Evolutionary conservation across 2,329 filamentous ascomycete genomes (phyloP), one percentile per base, ranked within the genome.

Genomic region (Neofusicoccum kwambonambiense): DNA sequence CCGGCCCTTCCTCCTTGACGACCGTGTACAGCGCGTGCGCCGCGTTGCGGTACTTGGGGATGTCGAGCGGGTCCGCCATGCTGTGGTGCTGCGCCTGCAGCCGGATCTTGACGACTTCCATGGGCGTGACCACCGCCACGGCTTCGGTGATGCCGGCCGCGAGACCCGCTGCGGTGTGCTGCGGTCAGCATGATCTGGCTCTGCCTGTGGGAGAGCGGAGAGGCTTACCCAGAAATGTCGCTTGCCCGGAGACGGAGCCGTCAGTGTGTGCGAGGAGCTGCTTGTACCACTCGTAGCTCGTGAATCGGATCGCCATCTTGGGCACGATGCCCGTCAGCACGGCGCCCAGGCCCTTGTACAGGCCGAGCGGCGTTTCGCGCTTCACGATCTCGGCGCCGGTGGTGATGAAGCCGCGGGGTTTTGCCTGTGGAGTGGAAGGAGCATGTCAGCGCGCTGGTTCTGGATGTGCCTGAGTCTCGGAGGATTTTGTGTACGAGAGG

Each of bases 251-350:
- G 54, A 97, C 85, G 35, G 77, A 74, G 49, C 92, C 91, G 2
- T 87, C 74, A 3, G 4, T 50, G 77, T 92, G 84, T 49, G 91
- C 88, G 27, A 97, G 83, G 67, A 90, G 67, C 76, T 92, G 88
- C 86, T 98, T 98, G 81, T 98, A 99, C 76, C 87, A 88, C 79
- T 98, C 95, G 79, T 98, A 99, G 64, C 92, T 96, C 54, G 94
- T 97, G 81, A 99, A 99, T 44, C 95, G 91, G 77, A 98, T 99
- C 67, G 95, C 95, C 95, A 99, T 99, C 81, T 99, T 99, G 64
- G 95, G 95, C 22, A 99, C 88, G 77, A 99, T 99, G 70, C 95
- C 95, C 27, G 93, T 97, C 66, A 98, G 79, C 47, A 99, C 95
- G 64, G 95, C 95, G 67, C 95, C 95, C n/a, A 99, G 87, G 70